Evolutionary conservation across 352 stramenopile species (phyloP).

Genomic region (Phytophthora multivora): DNA sequence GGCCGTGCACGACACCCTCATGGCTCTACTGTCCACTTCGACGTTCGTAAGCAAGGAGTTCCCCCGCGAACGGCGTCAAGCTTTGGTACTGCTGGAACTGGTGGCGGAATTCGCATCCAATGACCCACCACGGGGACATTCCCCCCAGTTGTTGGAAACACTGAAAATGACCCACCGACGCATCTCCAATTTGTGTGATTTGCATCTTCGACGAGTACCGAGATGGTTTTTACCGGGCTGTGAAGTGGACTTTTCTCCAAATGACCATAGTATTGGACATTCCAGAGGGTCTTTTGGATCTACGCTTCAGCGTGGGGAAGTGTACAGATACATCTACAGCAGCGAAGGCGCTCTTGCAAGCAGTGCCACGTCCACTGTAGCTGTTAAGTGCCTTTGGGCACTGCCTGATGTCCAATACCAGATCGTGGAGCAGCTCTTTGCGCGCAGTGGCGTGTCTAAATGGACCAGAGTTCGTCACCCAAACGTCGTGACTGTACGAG

Average conservation of each 20-base stretch:
- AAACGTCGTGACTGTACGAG: slow-evolving; percentile 64
- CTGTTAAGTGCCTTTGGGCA: slow-evolving; percentile 64
- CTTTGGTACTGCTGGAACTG: slow-evolving; percentile 60
- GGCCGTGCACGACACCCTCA: slow-evolving; percentile 57
- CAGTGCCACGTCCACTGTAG: slow-evolving; percentile 42
- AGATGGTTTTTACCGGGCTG: slow-evolving; percentile 60
- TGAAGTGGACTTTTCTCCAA: slow-evolving; percentile 58
- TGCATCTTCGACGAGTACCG: slow-evolving; percentile 59
- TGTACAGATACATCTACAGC: slow-evolving; percentile 49
- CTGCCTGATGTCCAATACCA: slow-evolving; percentile 48
- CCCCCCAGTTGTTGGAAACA: slow-evolving; percentile 56
- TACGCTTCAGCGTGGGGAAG: slow-evolving; percentile 58
- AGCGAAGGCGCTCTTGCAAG: slow-evolving; percentile 34
- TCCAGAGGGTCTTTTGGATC: slow-evolving; percentile 48
- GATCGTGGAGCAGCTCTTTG: slow-evolving; percentile 59
- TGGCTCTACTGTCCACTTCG: slow-evolving; percentile 48
- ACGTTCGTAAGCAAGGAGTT: slow-evolving; percentile 70
- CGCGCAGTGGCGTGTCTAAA: slow-evolving; percentile 47
- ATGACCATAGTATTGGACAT: slow-evolving; percentile 37
- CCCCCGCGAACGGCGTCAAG: slow-evolving; percentile 48
- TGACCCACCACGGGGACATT: slow-evolving; percentile 45
- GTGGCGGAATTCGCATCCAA: slow-evolving; percentile 51
- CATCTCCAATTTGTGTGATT: slow-evolving; percentile 49
- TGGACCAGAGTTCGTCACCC: slow-evolving; percentile 59
- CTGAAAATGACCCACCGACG: slow-evolving; percentile 69